Conservation (phyloP, 176 grass and related monocot species). For the Raddia guianensis region DNA sequence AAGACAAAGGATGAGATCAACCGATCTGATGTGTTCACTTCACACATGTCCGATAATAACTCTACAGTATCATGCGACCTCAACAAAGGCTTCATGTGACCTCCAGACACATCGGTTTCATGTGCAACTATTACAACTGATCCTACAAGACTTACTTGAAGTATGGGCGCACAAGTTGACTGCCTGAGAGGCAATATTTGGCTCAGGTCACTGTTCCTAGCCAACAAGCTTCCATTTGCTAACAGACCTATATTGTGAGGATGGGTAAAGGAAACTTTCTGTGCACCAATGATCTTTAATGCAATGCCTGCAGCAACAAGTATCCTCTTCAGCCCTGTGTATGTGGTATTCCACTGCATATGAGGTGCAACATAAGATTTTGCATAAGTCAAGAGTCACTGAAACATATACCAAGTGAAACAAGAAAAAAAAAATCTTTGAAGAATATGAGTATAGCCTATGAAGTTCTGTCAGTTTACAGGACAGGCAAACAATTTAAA, state of each 20-base stretch:
- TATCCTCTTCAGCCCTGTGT: constrained; percentile 69
- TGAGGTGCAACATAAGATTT: constrained; percentile 34
- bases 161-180: constrained; percentile 63
- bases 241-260: constrained; percentile 87
- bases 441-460: constrained; percentile 2
- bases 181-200: constrained; percentile 56
- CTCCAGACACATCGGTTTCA: constrained; percentile 41
- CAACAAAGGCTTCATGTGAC: constrained; percentile 44
- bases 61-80: constrained; percentile 58
- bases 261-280: constrained; percentile 60
- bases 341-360: constrained; percentile 67
- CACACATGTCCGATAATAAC: constrained; percentile 60
- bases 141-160: constrained; percentile 62
- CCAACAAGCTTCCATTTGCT: constrained; percentile 68
- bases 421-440: neutral
- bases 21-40: constrained; percentile 34
- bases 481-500: neutral
- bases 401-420: constrained; percentile 22
- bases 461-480: neutral
- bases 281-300: constrained; percentile 73
- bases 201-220: constrained; percentile 38
- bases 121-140: constrained; percentile 53
- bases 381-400: constrained; percentile 24
- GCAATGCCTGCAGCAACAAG: constrained; percentile 59
- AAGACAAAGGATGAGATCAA: constrained; percentile 70